Percentiles rank a stretch among this genome's conserved stretches.
Conservation (phyloP, 305 asterid species). For the Fraxinus angustifolia region DNA sequence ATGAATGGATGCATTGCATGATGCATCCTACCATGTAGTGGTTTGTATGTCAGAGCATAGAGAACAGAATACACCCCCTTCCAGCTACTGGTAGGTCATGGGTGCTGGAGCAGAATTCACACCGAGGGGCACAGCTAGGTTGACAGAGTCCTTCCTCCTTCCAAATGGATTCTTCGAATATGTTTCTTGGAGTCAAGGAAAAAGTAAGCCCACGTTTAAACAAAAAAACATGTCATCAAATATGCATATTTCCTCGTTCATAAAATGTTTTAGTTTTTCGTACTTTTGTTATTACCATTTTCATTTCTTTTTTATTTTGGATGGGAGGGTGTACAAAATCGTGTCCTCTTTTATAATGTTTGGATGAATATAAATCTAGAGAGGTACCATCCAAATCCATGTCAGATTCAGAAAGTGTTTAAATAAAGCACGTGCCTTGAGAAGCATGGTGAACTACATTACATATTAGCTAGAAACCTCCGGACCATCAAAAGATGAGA, state of each 20-base stretch:
- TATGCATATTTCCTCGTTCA: neutral
- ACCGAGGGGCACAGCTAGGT: slow-evolving; percentile 42
- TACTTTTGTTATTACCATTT: neutral
- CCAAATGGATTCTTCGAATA: slow-evolving; percentile 98
- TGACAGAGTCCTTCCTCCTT: slow-evolving; percentile 65
- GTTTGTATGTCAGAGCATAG: slow-evolving; percentile 61
- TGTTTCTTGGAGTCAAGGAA: slow-evolving; percentile 66
- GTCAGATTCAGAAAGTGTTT: neutral
- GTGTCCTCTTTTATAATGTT: neutral
- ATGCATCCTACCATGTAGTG: slow-evolving; percentile 80
- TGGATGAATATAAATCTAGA: neutral
- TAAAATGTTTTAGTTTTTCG: neutral
- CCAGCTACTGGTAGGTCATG: slow-evolving; percentile 79
- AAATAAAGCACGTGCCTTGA: neutral
- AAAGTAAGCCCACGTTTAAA: slow-evolving; percentile 9
- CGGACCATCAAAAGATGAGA: neutral
- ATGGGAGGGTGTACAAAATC: neutral
- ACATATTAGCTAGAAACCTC: neutral
- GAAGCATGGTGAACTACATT: neutral
- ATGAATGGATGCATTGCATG: slow-evolving; percentile 83
- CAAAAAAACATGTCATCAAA: neutral
- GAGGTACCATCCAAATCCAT: neutral
- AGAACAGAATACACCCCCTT: slow-evolving; percentile 87
- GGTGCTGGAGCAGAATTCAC: slow-evolving; percentile 61
- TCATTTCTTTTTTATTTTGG: neutral